These are phyloP conservation scores for Saccharomyces hybrid DNA, from an alignment of 1,139 yeast genomes.

Conservation along the genomic window DNA sequence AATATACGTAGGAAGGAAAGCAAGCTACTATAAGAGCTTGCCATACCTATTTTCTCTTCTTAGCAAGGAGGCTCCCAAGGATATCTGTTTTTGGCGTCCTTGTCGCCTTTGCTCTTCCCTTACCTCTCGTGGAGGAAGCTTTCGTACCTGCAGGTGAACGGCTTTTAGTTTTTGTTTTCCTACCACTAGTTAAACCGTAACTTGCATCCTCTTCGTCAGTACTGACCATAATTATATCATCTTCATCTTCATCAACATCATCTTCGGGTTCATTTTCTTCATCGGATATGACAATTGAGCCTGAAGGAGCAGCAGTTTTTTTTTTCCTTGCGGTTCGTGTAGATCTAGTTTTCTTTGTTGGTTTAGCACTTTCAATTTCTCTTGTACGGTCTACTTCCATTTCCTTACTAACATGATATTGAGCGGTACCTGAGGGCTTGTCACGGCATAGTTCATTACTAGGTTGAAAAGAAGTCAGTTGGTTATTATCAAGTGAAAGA, in stretches of 20 bases:
- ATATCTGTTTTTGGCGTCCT: slow-evolving; percentile 26
- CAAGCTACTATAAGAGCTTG: not conserved
- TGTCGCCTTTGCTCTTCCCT: slow-evolving; percentile 2
- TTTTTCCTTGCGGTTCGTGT: not conserved
- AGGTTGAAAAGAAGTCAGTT: not conserved
- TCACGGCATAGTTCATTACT: not conserved
- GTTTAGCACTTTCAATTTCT: not conserved
- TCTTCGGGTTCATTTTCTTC: not conserved
- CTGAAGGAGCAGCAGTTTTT: not conserved
- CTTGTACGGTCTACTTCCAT: not conserved
- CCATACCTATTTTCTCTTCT: slow-evolving; percentile 13
- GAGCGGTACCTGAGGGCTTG: not conserved
- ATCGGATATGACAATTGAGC: not conserved
- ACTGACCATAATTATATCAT: slow-evolving; percentile 7
- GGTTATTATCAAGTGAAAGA: not conserved
- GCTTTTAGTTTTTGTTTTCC: not conserved
- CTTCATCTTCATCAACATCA: slow-evolving; percentile 6
- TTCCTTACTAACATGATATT: not conserved
- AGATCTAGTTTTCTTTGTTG: not conserved
- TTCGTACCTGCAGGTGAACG: not conserved
- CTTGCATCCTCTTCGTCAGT: slow-evolving; percentile 7
- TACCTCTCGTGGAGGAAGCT: not conserved
- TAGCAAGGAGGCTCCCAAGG: slow-evolving; percentile 21
- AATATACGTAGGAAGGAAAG: not conserved
- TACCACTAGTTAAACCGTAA: not conserved